Evolutionary conservation across 2,329 filamentous ascomycete genomes (phyloP).

Genomic region (Fusarium paranaense): DNA sequence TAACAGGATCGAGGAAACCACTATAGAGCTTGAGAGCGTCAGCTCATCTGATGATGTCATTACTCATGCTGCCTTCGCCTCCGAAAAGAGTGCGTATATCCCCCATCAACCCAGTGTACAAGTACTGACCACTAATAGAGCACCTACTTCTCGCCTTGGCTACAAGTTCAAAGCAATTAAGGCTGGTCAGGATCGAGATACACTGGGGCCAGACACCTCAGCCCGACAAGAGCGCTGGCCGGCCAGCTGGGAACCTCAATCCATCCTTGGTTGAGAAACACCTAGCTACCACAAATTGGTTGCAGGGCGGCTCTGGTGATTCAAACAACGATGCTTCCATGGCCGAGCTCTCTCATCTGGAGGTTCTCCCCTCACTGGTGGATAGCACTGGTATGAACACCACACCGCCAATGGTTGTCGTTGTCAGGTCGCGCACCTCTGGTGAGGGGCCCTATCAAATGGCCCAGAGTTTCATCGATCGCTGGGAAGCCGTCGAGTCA

Average conservation of each 20-base stretch:
- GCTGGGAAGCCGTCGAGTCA: constrained; percentile 83
- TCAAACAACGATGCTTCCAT: constrained; percentile 62
- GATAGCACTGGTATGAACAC: constrained; percentile 69
- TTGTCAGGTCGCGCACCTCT: constrained; percentile 75
- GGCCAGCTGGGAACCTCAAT: constrained; percentile 59
- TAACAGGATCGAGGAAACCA: constrained; percentile 76
- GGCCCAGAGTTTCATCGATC: constrained; percentile 79
- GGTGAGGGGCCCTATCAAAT: constrained; percentile 68
- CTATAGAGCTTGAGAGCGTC: constrained; percentile 79
- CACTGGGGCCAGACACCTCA: constrained; percentile 72
- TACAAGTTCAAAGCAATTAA: constrained; percentile 77
- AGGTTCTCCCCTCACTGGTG: constrained; percentile 75
- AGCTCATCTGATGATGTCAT: constrained; percentile 79
- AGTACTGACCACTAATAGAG: constrained; percentile 50
- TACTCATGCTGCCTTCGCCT: constrained; percentile 81
- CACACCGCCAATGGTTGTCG: constrained; percentile 73
- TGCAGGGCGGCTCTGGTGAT: constrained; percentile 59
- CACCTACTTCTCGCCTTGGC: constrained; percentile 74
- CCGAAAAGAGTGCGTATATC: constrained; percentile 73
- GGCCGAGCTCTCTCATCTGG: constrained; percentile 77
- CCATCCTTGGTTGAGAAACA: constrained; percentile 67
- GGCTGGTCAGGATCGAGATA: constrained; percentile 78
- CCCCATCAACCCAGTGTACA: neutral
- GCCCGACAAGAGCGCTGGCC: constrained; percentile 64
- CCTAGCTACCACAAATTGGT: constrained; percentile 68